These are phyloP conservation scores for Acanthamoeba lenticulata DNA, from an alignment of 208 protist species.

Conservation along the genomic window DNA sequence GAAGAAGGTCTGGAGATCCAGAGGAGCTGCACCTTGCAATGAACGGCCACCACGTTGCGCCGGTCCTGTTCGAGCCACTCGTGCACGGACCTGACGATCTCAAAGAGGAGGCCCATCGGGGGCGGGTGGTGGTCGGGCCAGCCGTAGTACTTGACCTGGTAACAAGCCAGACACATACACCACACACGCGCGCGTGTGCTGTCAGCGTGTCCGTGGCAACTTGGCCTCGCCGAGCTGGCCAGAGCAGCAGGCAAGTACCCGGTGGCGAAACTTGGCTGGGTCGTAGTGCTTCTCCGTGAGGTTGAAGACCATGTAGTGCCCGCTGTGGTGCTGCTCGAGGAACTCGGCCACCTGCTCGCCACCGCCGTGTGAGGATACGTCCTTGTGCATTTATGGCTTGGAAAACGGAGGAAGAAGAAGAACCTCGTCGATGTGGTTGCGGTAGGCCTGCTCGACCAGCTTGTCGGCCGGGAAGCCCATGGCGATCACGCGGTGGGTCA, in stretches of 20 bases:
- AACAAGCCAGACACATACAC: no score
- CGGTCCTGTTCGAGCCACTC: constrained; percentile 33
- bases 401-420: background rate
- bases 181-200: no score
- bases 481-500: constrained; percentile 56
- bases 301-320: constrained; percentile 67
- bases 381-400: no score
- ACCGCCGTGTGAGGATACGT: background rate
- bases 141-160: constrained; percentile 31
- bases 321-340: constrained; percentile 26
- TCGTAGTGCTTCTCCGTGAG: constrained; percentile 67
- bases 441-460: constrained; percentile 59
- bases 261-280: constrained; percentile 17
- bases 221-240: no score
- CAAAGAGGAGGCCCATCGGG: background rate
- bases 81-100: background rate
- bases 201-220: background rate
- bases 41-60: constrained; percentile 4
- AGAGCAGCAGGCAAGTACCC: no score
- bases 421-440: constrained; percentile 68
- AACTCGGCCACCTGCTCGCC: background rate
- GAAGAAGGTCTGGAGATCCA: background rate
- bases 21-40: constrained; percentile 57
- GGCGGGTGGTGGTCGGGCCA: constrained; percentile 60
- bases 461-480: constrained; percentile 68